A percentile compares a stretch with the other conserved stretches of the same genome.
Conservation (phyloP, 805 yeast species). For the Wickerhamiella alocasiicola region DNA sequence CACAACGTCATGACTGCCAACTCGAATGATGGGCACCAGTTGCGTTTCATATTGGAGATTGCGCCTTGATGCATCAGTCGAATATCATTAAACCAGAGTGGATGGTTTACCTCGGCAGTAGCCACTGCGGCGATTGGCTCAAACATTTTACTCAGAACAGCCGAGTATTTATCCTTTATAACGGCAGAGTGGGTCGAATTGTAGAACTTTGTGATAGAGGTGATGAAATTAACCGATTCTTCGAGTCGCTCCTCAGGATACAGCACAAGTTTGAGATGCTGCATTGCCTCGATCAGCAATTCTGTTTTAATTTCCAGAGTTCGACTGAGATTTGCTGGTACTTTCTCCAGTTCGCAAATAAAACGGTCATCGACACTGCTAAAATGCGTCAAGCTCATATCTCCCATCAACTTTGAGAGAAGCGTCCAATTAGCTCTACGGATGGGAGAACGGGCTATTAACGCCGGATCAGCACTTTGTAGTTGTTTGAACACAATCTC, state of each 20-base stretch:
- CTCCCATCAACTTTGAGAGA: conserved; percentile 78
- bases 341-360: conserved; percentile 80
- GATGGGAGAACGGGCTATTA: conserved; percentile 54
- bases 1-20: conserved; percentile 62
- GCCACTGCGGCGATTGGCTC: conserved; percentile 73
- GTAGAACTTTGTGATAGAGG: conserved; percentile 77
- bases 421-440: conserved; percentile 90
- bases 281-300: conserved; percentile 81
- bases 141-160: conserved; percentile 61
- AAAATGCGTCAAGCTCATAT: conserved; percentile 76
- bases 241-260: conserved; percentile 85
- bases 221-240: conserved; percentile 83
- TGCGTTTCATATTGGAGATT: conserved; percentile 34
- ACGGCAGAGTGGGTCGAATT: conserved; percentile 49
- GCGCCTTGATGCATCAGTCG: conserved; percentile 44
- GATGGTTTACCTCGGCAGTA: conserved; percentile 93
- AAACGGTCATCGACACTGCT: conserved; percentile 84
- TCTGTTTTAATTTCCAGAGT: conserved; percentile 52
- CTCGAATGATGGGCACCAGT: conserved; percentile 58
- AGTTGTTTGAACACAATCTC: conserved; percentile 88
- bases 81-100: conserved; percentile 83
- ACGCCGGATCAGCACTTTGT: conserved; percentile 69
- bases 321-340: conserved; percentile 41
- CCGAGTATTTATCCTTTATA: conserved; percentile 68
- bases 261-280: conserved; percentile 62